Percentiles rank a stretch among this genome's conserved stretches.
These are phyloP conservation scores for Ceratobasidium sp. DNA, from an alignment of 1,284 basidiomycete species.

Conservation along the genomic window DNA sequence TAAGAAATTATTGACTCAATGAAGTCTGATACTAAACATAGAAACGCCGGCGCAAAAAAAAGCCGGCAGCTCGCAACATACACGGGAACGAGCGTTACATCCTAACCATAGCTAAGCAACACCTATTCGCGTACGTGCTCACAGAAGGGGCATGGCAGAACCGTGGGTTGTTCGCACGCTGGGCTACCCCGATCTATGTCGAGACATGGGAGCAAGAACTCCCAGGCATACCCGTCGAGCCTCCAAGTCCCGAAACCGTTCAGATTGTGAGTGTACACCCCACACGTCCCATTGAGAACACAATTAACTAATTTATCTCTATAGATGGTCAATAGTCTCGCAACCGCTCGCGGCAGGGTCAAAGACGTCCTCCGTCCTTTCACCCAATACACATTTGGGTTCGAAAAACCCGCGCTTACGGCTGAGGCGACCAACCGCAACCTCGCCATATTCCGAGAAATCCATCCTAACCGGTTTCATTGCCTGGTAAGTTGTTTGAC, in stretches of 20 bases:
- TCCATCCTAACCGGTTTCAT: background rate
- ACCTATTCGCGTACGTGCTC: background rate
- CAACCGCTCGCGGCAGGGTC: background rate
- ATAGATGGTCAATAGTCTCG: slow-evolving; percentile 6
- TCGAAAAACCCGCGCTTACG: background rate
- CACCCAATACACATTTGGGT: background rate
- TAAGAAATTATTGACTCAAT: background rate
- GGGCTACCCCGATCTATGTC: background rate
- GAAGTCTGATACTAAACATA: background rate
- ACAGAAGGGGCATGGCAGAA: slow-evolving; percentile 2
- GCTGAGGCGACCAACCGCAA: background rate
- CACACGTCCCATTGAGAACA: background rate
- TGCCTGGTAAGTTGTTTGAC: background rate
- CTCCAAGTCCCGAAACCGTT: background rate
- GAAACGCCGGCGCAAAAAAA: background rate
- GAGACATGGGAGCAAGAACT: background rate
- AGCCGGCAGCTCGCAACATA: background rate
- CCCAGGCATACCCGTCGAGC: background rate
- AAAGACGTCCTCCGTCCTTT: slow-evolving; percentile 3
- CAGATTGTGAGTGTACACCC: slow-evolving; percentile 1
- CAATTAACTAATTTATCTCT: no score
- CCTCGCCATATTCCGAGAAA: background rate
- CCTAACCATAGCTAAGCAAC: background rate
- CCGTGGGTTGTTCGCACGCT: background rate
- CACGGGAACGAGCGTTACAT: slow-evolving; percentile 1